phyloP scores from a whole-genome alignment of 129 eudicot genomes.

The Mikania micrantha region DNA sequence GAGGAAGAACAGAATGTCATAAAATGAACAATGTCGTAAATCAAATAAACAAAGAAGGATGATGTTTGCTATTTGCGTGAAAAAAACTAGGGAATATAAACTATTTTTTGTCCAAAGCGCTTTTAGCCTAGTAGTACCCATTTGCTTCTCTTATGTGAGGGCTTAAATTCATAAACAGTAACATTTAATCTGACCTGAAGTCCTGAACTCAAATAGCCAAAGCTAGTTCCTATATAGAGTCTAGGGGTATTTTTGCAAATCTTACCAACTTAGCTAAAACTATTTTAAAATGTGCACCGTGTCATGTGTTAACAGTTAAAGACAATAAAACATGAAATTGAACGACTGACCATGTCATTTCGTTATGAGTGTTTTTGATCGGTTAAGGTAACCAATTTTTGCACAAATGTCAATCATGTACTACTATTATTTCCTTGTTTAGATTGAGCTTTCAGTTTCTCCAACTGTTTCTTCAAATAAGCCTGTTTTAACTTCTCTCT shows the following conservation, averaged over 20 bases:
- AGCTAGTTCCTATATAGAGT: neutral
- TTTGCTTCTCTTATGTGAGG: too few relatives aligned
- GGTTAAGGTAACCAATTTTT: conserved; percentile 9
- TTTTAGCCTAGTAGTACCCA: too few relatives aligned
- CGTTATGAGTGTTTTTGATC: neutral
- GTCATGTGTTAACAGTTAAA: neutral
- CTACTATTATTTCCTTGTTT: conserved; percentile 29
- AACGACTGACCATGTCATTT: neutral
- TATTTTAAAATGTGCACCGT: neutral
- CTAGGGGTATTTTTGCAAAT: neutral
- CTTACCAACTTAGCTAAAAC: neutral
- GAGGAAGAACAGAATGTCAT: too few relatives aligned
- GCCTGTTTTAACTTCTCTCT: conserved; percentile 84
- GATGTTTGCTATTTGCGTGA: too few relatives aligned
- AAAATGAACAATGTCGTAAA: too few relatives aligned
- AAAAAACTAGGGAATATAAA: too few relatives aligned
- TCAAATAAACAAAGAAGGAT: too few relatives aligned
- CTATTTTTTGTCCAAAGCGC: too few relatives aligned
- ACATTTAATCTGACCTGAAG: too few relatives aligned
- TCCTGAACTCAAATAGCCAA: too few relatives aligned
- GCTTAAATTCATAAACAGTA: too few relatives aligned
- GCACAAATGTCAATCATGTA: conserved; percentile 28
- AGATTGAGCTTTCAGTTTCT: conserved; percentile 67
- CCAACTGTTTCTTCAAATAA: conserved; percentile 60
- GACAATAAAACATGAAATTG: neutral